Percentiles rank a stretch among this genome's conserved stretches.
Evolutionary conservation across 768 basidiomycete genomes (phyloP).

Genomic region (Xerocomellus intermedius): DNA sequence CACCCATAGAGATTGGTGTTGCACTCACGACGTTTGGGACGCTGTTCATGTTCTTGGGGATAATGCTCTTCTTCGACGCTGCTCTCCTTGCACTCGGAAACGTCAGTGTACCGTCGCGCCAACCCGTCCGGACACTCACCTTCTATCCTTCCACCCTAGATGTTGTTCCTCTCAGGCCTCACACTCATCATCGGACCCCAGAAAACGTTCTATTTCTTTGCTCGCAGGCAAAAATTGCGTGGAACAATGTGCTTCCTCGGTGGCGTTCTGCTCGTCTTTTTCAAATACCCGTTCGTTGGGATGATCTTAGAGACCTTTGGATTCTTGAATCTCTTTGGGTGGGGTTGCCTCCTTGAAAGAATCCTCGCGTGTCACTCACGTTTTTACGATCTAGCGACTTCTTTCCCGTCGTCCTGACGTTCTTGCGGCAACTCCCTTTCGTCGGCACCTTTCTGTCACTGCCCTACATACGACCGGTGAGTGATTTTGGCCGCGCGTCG

Average conservation of each 20-base stretch:
- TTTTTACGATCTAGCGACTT: slow-evolving; percentile 70
- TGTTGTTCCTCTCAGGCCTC: slow-evolving; percentile 91
- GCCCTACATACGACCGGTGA: slow-evolving; percentile 83
- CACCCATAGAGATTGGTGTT: slow-evolving; percentile 84
- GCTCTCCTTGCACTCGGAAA: slow-evolving; percentile 96
- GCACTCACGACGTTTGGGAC: slow-evolving; percentile 94
- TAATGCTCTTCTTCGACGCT: slow-evolving; percentile 96
- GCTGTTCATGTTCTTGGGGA: slow-evolving; percentile 94
- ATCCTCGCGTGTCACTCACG: background rate
- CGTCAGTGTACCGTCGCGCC: slow-evolving; percentile 45
- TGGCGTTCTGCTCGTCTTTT: slow-evolving; percentile 88
- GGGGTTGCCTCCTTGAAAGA: background rate
- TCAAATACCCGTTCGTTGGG: slow-evolving; percentile 94
- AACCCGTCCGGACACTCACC: background rate
- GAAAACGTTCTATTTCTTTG: slow-evolving; percentile 98
- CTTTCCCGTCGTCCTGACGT: slow-evolving; percentile 98
- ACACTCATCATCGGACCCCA: slow-evolving; percentile 96
- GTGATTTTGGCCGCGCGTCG: slow-evolving; percentile 14
- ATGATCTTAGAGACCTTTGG: slow-evolving; percentile 94
- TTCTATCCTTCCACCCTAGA: slow-evolving; percentile 43
- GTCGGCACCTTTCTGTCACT: slow-evolving; percentile 83
- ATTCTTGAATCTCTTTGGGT: slow-evolving; percentile 98
- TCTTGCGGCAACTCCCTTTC: slow-evolving; percentile 90
- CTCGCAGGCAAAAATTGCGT: slow-evolving; percentile 90
- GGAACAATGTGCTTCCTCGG: slow-evolving; percentile 88